phyloP scores from a whole-genome alignment of 2,329 filamentous ascomycete genomes.

The Claviceps purpurea region DNA sequence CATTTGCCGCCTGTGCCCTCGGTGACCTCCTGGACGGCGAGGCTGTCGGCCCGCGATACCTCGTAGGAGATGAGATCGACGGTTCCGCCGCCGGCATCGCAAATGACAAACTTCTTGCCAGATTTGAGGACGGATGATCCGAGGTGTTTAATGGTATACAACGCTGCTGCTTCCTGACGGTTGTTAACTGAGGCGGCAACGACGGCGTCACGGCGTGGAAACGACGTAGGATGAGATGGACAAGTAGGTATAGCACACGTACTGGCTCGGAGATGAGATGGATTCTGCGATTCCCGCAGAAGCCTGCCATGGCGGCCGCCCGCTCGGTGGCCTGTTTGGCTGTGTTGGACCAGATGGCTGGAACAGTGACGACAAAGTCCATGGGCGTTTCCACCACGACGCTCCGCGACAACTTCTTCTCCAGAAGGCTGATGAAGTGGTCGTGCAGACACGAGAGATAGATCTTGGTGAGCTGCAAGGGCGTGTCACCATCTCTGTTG shows the following conservation, averaged over 20 bases:
- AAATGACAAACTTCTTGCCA: constrained; percentile 36
- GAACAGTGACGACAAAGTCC: constrained; percentile 43
- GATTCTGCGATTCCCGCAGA: constrained; percentile 27
- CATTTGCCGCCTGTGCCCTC: constrained; percentile 35
- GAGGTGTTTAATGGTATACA: constrained; percentile 32
- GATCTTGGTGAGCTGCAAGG: constrained; percentile 22
- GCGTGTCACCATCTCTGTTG: constrained; percentile 20
- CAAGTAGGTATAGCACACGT: constrained; percentile 4
- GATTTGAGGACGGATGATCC: constrained; percentile 27
- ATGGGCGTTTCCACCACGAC: constrained; percentile 31
- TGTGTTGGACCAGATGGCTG: constrained; percentile 43
- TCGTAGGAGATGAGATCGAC: constrained; percentile 42
- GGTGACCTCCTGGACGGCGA: constrained; percentile 35
- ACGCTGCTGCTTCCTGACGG: constrained; percentile 33
- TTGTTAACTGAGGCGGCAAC: not conserved
- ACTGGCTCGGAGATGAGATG: constrained; percentile 36
- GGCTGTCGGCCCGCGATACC: constrained; percentile 25
- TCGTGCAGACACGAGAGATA: constrained; percentile 35
- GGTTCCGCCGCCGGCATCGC: constrained; percentile 41
- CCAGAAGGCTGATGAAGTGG: constrained; percentile 32
- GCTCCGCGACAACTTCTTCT: constrained; percentile 26
- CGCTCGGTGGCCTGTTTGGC: constrained; percentile 37
- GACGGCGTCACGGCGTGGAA: no score
- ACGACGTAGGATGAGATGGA: not conserved
- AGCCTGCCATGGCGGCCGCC: constrained; percentile 24